phyloP scores from a whole-genome alignment of 129 eudicot genomes.

The Flaveria trinervia region DNA sequence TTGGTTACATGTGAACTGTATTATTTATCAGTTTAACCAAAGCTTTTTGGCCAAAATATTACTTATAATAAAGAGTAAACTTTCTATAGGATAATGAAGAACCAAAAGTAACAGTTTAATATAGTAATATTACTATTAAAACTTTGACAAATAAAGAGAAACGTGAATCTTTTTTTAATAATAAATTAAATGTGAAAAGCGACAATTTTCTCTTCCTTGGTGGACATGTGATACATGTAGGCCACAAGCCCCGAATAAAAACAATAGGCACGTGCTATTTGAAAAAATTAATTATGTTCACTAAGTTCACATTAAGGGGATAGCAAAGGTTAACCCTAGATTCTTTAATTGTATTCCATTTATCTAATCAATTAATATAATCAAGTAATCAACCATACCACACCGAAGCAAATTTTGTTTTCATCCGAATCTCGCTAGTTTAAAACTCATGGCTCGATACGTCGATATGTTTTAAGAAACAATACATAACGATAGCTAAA shows the following conservation, averaged over 20 bases:
- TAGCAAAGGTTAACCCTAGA: background rate
- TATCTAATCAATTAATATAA: background rate
- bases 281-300: background rate
- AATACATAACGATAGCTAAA: no score
- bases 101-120: background rate
- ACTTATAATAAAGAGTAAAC: background rate
- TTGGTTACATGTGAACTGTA: background rate
- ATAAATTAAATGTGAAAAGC: background rate
- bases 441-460: no score
- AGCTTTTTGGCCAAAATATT: background rate
- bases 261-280: background rate
- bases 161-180: background rate
- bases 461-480: no score
- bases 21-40: background rate
- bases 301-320: background rate
- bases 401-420: no score
- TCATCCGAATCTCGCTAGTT: no score
- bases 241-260: background rate
- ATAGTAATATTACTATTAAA: background rate
- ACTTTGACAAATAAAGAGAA: background rate
- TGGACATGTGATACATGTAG: slow-evolving; percentile 9
- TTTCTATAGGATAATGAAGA: background rate
- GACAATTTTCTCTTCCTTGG: background rate
- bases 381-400: background rate
- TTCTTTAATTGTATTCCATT: background rate